Conservation (phyloP, 129 eudicot genomes). For the Ambrosia trifida region DNA sequence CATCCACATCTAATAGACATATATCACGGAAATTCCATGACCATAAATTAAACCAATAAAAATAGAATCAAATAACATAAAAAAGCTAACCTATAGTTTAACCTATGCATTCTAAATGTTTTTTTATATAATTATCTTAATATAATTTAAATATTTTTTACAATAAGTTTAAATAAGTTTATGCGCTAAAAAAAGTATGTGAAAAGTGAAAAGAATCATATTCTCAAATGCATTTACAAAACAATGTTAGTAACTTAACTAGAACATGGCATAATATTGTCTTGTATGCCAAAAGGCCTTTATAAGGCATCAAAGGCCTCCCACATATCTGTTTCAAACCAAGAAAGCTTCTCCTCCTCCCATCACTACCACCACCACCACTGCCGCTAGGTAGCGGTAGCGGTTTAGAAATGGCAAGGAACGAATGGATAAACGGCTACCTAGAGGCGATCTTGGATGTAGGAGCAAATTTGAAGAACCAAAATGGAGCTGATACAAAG, state of each 20-base stretch:
- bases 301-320: constrained; percentile 34
- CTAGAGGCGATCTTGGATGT: constrained; percentile 71
- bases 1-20: constrained; percentile 33
- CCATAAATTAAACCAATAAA: constrained; percentile 6
- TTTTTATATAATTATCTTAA: background rate
- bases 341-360: constrained; percentile 22
- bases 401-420: constrained; percentile 45
- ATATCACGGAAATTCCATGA: constrained; percentile 38
- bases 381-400: constrained; percentile 14
- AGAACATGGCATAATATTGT: constrained; percentile 33
- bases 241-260: constrained; percentile 2
- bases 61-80: background rate
- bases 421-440: constrained; percentile 74
- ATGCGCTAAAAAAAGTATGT: background rate
- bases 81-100: background rate
- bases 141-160: background rate
- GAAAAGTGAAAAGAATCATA: constrained; percentile 33
- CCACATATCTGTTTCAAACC: constrained; percentile 34
- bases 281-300: constrained; percentile 35
- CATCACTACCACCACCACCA: constrained; percentile 16
- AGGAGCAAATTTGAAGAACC: constrained; percentile 45
- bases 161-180: background rate
- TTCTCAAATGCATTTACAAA: constrained; percentile 19
- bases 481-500: constrained; percentile 48
- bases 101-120: background rate